Base-by-base conservation (phyloP, 306 rosid species). In the Cyclanthera cordifolia region DNA sequence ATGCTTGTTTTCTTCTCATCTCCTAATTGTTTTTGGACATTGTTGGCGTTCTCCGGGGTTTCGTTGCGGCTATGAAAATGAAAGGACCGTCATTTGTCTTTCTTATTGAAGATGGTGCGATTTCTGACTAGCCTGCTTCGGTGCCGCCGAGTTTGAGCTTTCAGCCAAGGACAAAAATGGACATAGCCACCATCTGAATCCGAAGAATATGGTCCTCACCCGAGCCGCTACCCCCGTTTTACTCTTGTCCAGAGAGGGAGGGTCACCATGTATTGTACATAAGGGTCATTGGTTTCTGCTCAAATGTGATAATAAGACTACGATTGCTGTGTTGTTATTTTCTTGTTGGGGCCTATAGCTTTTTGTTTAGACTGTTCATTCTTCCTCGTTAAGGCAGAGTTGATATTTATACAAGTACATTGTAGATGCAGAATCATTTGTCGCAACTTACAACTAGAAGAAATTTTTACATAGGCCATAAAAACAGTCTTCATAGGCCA, bases 241-340 rank as follows among this genome's bases (percentile, higher is more conserved):
- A 21, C 53, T 23, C 53, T 23, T 46, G 20, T 37, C 53, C 37
- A 45, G 23, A 41, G 70, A 65, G 70, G 53, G 70, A 65, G 70
- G 53, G 20, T 65, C 70, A 46, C 19, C 53, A 16, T 47, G 41
- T 66, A 46, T 24, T 65, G 70, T 61, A 61, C 9, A 66, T 66
- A 66, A 66, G 54, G 24, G 54, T 34, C 53, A 46, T 46, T 66
- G 54, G 24, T 34, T 7, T 43, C 52, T 64, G 52, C 32, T 43
- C 70, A 64, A 64, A 64, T 64, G 70, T 64, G 51, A 66, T 6
- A 66, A 66, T 66, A 66, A 66, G 70, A 66, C 16, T 15, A 7
- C 6, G 24, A 21, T 65, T 41, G 11, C 10, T 37, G 70, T 65
- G 70, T 47, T 25, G 2, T 43, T 6, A 39, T 61, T 61, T 61